These are phyloP conservation scores for Fragilariopsis cylindrus DNA, from an alignment of 108 stramenopile species.

Conservation along the genomic window DNA sequence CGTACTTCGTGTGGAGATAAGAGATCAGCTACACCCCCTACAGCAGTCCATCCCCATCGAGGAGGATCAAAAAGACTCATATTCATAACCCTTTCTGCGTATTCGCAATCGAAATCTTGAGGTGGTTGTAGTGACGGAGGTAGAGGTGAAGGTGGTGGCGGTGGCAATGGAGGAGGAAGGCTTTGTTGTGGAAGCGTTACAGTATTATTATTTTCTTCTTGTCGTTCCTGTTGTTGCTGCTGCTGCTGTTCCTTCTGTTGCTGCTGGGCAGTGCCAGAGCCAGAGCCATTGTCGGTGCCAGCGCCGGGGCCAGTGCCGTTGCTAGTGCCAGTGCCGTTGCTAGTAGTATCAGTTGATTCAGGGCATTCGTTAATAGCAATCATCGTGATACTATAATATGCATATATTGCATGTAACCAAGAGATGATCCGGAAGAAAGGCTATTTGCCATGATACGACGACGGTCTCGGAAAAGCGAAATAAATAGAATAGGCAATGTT, in stretches of 20 bases:
- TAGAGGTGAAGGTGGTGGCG: not conserved
- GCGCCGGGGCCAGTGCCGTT: too few relatives aligned
- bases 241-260: not conserved
- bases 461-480: too few relatives aligned
- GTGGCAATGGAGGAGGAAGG: not conserved
- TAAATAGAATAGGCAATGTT: too few relatives aligned
- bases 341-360: too few relatives aligned
- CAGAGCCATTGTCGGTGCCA: too few relatives aligned
- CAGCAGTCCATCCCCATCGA: constrained; percentile 80
- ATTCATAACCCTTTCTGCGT: constrained; percentile 44
- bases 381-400: too few relatives aligned
- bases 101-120: too few relatives aligned
- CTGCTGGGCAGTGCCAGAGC: not conserved
- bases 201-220: not conserved
- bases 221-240: not conserved
- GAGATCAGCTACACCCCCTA: constrained; percentile 66
- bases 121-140: not conserved
- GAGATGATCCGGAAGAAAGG: too few relatives aligned
- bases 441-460: too few relatives aligned
- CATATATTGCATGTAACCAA: too few relatives aligned
- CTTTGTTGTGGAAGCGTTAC: not conserved
- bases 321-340: too few relatives aligned
- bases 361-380: too few relatives aligned
- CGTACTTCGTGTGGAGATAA: constrained; percentile 72
- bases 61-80: constrained; percentile 66